Evolutionary conservation across 2,329 filamentous ascomycete genomes (phyloP).

Genomic region (Exophiala calicioides): DNA sequence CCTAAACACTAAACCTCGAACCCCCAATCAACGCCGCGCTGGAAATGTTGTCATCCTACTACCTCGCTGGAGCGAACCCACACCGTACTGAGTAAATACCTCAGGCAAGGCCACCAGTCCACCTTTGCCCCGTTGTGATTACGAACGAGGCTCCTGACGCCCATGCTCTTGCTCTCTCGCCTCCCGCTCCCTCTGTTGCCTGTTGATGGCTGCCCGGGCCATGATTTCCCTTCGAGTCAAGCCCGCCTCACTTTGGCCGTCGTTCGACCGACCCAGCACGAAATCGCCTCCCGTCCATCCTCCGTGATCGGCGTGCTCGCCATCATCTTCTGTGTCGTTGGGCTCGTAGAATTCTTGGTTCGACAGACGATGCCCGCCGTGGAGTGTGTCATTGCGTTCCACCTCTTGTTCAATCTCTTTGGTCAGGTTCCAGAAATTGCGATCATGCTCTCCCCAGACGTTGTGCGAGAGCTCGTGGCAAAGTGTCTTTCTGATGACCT

Average conservation of each 20-base stretch:
- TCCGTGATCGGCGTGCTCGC: constrained; percentile 65
- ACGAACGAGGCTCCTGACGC: constrained; percentile 12
- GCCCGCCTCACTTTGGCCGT: constrained; percentile 44
- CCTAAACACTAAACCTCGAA: too few relatives aligned
- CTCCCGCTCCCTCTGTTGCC: constrained; percentile 55
- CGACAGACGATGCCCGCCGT: constrained; percentile 65
- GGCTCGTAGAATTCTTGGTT: constrained; percentile 61
- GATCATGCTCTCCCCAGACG: constrained; percentile 79
- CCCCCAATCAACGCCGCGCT: too few relatives aligned
- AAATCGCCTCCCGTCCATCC: constrained; percentile 80
- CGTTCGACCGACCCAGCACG: constrained; percentile 62
- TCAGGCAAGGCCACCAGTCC: too few relatives aligned
- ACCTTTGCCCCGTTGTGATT: neutral
- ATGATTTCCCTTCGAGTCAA: constrained; percentile 72
- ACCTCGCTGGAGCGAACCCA: too few relatives aligned
- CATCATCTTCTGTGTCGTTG: constrained; percentile 52
- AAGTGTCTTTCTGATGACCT: constrained; percentile 83
- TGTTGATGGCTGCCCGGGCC: constrained; percentile 71
- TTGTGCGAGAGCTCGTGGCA: constrained; percentile 97
- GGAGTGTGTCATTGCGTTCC: constrained; percentile 73
- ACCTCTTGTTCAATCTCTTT: constrained; percentile 83
- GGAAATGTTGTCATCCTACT: too few relatives aligned
- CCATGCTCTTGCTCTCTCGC: constrained; percentile 16
- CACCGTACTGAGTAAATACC: too few relatives aligned
- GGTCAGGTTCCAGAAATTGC: constrained; percentile 86